phyloP scores from a whole-genome alignment of 495 filamentous ascomycete genomes.

The Xylaria flabelliformis region DNA sequence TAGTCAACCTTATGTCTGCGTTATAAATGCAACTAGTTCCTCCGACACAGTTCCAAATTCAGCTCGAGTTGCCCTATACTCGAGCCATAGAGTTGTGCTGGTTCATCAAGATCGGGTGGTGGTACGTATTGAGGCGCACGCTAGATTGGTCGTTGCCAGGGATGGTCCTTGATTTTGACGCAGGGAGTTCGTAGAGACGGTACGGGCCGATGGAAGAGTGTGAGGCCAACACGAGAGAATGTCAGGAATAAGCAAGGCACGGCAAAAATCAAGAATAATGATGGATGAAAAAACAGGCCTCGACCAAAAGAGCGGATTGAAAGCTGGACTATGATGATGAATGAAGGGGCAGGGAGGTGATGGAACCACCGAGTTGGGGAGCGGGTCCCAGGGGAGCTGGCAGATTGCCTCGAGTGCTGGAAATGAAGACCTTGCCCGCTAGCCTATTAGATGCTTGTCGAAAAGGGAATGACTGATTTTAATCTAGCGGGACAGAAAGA shows the following conservation, averaged over 20 bases:
- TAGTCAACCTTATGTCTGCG: slow-evolving; percentile 17
- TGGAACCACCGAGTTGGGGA: slow-evolving; percentile 40
- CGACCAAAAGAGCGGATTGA: slow-evolving; percentile 40
- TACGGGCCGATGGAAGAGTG: slow-evolving; percentile 10
- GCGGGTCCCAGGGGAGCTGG: slow-evolving; percentile 40
- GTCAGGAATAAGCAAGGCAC: slow-evolving; percentile 18
- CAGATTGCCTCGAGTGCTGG: slow-evolving; percentile 39
- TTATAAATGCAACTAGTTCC: slow-evolving; percentile 30
- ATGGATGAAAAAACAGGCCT: slow-evolving; percentile 37
- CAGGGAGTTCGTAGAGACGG: slow-evolving; percentile 1
- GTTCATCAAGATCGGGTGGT: slow-evolving; percentile 38
- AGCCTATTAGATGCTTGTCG: slow-evolving; percentile 40
- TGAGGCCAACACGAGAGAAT: slow-evolving; percentile 10
- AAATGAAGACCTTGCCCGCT: slow-evolving; percentile 42
- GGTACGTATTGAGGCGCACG: neutral
- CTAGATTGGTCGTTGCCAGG: slow-evolving; percentile 13
- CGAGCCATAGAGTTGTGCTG: slow-evolving; percentile 38
- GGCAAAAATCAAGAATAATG: slow-evolving; percentile 17
- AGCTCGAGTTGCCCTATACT: slow-evolving; percentile 34
- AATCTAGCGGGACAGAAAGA: slow-evolving; percentile 29
- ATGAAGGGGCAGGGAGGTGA: slow-evolving; percentile 40
- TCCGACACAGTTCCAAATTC: slow-evolving; percentile 24
- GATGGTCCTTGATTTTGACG: slow-evolving; percentile 20
- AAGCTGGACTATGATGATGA: slow-evolving; percentile 40
- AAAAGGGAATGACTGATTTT: slow-evolving; percentile 46